These are phyloP conservation scores for Chaetomiaceae sp. DNA, from an alignment of 2,329 filamentous ascomycete genomes.

Conservation along the genomic window DNA sequence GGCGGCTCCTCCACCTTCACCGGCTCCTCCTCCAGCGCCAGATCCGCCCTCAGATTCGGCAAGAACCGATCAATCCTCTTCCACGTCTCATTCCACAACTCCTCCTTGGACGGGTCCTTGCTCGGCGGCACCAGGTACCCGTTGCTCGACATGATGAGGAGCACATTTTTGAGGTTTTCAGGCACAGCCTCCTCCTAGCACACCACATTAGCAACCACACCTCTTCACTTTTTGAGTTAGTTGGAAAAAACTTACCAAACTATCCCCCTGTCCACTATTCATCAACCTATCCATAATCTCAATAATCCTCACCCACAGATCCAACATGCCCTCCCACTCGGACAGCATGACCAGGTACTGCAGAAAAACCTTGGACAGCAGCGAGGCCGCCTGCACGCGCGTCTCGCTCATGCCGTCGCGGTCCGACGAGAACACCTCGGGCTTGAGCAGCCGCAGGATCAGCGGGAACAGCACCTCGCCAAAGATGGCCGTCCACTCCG, in stretches of 20 bases:
- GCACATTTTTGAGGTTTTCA: slow-evolving; percentile 92
- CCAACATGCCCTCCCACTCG: slow-evolving; percentile 82
- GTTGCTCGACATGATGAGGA: slow-evolving; percentile 90
- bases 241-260: slow-evolving; percentile 58
- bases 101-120: slow-evolving; percentile 50
- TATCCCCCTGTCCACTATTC: slow-evolving; percentile 91
- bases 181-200: slow-evolving; percentile 84
- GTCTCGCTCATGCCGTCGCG: slow-evolving; percentile 94
- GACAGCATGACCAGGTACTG: slow-evolving; percentile 85
- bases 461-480: slow-evolving; percentile 89
- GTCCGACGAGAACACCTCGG: slow-evolving; percentile 89
- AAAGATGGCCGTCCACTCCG: slow-evolving; percentile 95
- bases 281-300: slow-evolving; percentile 94
- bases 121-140: slow-evolving; percentile 73
- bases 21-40: slow-evolving; percentile 44
- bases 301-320: slow-evolving; percentile 87
- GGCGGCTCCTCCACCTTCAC: slow-evolving; percentile 10
- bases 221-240: neutral
- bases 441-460: slow-evolving; percentile 81
- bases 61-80: slow-evolving; percentile 63
- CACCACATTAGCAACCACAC: neutral
- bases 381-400: slow-evolving; percentile 80
- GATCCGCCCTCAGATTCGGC: slow-evolving; percentile 54
- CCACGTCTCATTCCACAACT: slow-evolving; percentile 60
- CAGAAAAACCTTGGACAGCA: slow-evolving; percentile 92